Base-by-base conservation (phyloP, 2,329 filamentous ascomycete species). In the Allantophomopsis cytisporea region DNA sequence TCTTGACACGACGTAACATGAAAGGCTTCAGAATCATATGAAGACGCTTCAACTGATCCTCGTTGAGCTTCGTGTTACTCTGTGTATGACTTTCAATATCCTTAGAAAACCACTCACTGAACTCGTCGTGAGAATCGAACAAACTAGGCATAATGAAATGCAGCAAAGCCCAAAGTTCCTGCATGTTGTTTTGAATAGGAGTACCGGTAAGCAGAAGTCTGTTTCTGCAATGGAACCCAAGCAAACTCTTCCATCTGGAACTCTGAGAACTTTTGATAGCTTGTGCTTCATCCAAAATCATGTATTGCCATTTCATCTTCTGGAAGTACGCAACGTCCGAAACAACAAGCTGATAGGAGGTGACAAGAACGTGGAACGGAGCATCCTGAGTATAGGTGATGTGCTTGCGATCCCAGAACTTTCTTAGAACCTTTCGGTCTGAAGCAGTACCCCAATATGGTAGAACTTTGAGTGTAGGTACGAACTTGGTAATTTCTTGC, bases 131-230 rank as follows among this genome's bases (percentile, higher is more conserved):
- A 1, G 83, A 89, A 60, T 91, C 91, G 61, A 98, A 98, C 38
- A 98, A 70, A 34, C 85, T 94, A n/a, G 91, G 91, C 91, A 98
- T 96, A 65, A 96, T 96, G 65, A 98, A 98, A 70, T 98, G 91
- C 15, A 98, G 71, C 48, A 98, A 64, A 21, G 91, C 91, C 91
- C 91, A 98, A 43, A 98, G 64, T 62, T 98, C 89, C 61, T 96
- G 91, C 91, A 98, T 98, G 69, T 96, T 98, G 66, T 98, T 98
- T 61, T 98, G 91, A 48, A 98, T 96, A 2, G 91, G 91, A 0
- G 91, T 98, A 64, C 91, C 91, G 0, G 91, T 98, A 15, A 98
- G 73, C 35, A 98, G 67, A 36, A 98, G 73, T 49, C 91, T 78
- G 61, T 96, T 98, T 44, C 91, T 83, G 63, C 89, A 96, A 58